These are phyloP conservation scores for Suillus occidentalis DNA, from an alignment of 768 basidiomycete genomes.

Conservation along the genomic window DNA sequence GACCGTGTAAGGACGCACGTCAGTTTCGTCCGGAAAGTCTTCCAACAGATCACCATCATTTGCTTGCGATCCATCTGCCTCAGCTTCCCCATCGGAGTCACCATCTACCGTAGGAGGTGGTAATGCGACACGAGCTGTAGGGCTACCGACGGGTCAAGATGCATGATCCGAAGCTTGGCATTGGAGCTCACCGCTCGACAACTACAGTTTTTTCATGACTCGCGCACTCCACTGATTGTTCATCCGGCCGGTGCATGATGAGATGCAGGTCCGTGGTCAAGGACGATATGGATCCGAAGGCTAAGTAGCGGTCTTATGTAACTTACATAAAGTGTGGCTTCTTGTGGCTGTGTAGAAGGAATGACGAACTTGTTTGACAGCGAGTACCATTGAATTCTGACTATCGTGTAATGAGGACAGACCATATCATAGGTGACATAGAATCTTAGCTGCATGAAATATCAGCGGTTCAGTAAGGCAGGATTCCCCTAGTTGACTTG, in stretches of 20 bases:
- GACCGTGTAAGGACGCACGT: conserved; percentile 48
- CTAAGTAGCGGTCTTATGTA: neutral
- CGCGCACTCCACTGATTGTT: conserved; percentile 6
- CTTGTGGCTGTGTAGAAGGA: conserved; percentile 6
- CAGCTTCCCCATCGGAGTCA: conserved; percentile 38
- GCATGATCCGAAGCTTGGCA: conserved; percentile 2
- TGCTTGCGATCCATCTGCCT: conserved; percentile 39
- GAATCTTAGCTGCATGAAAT: neutral
- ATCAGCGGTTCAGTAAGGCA: neutral
- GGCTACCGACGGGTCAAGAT: conserved; percentile 18
- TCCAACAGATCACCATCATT: conserved; percentile 67
- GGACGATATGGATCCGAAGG: neutral
- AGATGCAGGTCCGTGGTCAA: neutral
- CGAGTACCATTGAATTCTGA: neutral
- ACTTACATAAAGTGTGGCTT: conserved; percentile 5
- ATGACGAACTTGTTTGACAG: neutral
- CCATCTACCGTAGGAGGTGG: conserved; percentile 27
- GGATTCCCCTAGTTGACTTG: neutral
- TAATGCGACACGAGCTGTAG: conserved; percentile 48
- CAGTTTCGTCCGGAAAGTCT: conserved; percentile 81
- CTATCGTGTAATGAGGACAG: neutral
- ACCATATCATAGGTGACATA: neutral
- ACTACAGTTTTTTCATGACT: conserved; percentile 24
- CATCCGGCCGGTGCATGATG: conserved; percentile 1
- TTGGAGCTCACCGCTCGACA: conserved; percentile 24